Conservation (phyloP, 208 protist species). For the Trypanosoma theileri region DNA sequence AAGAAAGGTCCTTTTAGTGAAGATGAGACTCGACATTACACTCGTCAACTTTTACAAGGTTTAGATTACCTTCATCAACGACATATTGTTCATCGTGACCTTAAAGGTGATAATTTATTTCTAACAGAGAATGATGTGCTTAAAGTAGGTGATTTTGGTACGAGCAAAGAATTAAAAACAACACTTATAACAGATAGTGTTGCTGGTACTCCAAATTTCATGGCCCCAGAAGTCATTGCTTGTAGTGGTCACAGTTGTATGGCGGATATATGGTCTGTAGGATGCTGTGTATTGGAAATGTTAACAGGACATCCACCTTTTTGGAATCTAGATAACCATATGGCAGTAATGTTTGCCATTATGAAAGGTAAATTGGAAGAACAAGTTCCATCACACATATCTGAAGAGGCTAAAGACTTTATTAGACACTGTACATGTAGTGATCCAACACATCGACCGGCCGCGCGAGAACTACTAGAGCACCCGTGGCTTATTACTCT, state of each 20-base stretch:
- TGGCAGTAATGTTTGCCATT: conserved; percentile 91
- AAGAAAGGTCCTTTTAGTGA: conserved; percentile 68
- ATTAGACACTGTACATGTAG: conserved; percentile 63
- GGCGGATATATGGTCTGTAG: conserved; percentile 93
- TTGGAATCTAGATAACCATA: conserved; percentile 81
- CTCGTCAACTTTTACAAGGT: conserved; percentile 80
- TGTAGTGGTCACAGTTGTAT: conserved; percentile 85
- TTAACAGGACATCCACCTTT: conserved; percentile 87
- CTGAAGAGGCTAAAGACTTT: conserved; percentile 69
- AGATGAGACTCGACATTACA: conserved; percentile 67
- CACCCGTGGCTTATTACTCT: conserved; percentile 65
- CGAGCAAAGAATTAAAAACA: conserved; percentile 84
- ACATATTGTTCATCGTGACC: conserved; percentile 88
- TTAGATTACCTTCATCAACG: conserved; percentile 87
- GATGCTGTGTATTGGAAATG: conserved; percentile 91
- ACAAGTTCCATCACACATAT: conserved; percentile 65
- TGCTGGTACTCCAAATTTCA: conserved; percentile 92
- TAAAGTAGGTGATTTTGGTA: conserved; percentile 90
- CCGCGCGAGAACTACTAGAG: conserved; percentile 48
- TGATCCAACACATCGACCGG: conserved; percentile 72
- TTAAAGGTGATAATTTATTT: conserved; percentile 94
- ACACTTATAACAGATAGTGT: conserved; percentile 84
- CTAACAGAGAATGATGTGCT: conserved; percentile 69
- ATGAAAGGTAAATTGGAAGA: conserved; percentile 76
- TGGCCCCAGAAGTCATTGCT: conserved; percentile 93